Evolutionary conservation across 768 basidiomycete genomes (phyloP).

Genomic region (Boletellus sp.): DNA sequence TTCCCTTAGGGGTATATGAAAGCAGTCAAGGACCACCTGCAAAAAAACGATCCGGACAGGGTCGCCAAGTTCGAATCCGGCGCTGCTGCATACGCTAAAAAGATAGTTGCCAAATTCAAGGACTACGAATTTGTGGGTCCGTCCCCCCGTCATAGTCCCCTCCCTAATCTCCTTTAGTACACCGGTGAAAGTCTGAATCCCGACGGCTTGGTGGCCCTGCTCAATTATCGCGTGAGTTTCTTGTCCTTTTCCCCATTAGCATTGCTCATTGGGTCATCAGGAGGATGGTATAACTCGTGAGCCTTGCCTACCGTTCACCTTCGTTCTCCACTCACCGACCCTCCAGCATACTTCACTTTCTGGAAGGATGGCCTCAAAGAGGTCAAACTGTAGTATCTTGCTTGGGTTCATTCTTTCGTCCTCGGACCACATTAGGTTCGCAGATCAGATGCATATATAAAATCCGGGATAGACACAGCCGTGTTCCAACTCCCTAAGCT

Average conservation of each 20-base stretch:
- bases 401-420: background rate
- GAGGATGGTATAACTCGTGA: conserved; percentile 80
- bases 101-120: conserved; percentile 84
- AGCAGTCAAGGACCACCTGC: conserved; percentile 66
- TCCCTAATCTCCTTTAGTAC: conserved; percentile 44
- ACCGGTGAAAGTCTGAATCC: conserved; percentile 71
- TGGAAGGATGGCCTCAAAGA: conserved; percentile 94
- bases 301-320: conserved; percentile 23
- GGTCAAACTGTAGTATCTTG: conserved; percentile 54
- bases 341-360: conserved; percentile 82
- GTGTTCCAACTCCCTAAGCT: conserved; percentile 17
- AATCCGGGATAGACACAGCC: conserved; percentile 21
- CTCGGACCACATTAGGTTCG: conserved; percentile 1
- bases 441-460: conserved; percentile 14
- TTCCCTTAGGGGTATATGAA: conserved; percentile 85
- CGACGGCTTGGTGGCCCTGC: conserved; percentile 91
- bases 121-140: conserved; percentile 85
- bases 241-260: background rate
- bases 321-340: conserved; percentile 4
- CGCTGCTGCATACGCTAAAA: conserved; percentile 78
- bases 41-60: conserved; percentile 50
- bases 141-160: no score
- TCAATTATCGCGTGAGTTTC: conserved; percentile 81
- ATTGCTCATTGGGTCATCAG: conserved; percentile 33
- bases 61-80: conserved; percentile 79